These are phyloP conservation scores for Vicia faba DNA, from an alignment of 306 rosid genomes.

Conservation along the genomic window DNA sequence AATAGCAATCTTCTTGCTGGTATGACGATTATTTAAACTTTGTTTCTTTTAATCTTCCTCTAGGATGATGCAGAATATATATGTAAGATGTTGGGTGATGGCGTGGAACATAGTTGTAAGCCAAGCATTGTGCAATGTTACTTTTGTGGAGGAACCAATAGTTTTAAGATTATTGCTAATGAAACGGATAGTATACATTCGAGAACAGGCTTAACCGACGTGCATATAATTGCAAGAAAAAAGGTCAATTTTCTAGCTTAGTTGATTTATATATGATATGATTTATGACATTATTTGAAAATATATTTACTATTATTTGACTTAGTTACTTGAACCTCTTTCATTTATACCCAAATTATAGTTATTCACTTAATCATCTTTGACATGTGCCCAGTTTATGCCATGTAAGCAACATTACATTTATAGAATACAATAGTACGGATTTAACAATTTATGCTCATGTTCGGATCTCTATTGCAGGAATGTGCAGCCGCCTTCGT, in stretches of 20 bases:
- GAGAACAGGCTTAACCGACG: constrained; percentile 40
- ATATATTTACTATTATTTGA: not conserved
- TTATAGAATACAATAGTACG: too few relatives aligned
- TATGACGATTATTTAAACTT: constrained; percentile 4
- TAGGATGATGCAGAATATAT: constrained; percentile 79
- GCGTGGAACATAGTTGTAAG: constrained; percentile 47
- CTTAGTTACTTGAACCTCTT: not conserved
- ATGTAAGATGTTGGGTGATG: constrained; percentile 57
- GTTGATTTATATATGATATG: constrained; percentile 30
- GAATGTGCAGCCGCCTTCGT: constrained; percentile 92
- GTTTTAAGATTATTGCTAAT: constrained; percentile 63
- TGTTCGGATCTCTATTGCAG: constrained; percentile 46
- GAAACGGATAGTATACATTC: constrained; percentile 52
- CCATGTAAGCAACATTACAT: not conserved
- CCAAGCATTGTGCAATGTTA: constrained; percentile 50
- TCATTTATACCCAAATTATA: not conserved
- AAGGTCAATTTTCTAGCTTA: constrained; percentile 62
- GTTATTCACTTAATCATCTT: not conserved
- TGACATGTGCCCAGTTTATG: not conserved
- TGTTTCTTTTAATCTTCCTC: constrained; percentile 37
- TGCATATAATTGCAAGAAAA: constrained; percentile 42
- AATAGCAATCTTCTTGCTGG: constrained; percentile 29
- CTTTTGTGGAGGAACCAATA: constrained; percentile 57
- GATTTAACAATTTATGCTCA: too few relatives aligned
- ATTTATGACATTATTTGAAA: constrained; percentile 22